phyloP scores from a whole-genome alignment of 2,329 filamentous ascomycete species.

The Escovopsis weberi region DNA sequence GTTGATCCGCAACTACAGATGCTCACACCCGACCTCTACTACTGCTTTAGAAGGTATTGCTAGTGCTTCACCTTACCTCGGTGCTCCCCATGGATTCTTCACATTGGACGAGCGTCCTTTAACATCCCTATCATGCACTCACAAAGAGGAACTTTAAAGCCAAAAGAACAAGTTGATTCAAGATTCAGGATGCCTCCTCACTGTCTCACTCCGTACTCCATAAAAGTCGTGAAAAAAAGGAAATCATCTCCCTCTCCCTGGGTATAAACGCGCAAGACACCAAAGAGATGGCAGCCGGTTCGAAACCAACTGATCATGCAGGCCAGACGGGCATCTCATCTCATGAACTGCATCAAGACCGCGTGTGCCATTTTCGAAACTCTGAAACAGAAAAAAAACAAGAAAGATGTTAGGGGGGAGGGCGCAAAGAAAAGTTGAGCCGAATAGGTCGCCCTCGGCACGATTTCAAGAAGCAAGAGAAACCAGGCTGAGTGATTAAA shows the following conservation, averaged over 20 bases:
- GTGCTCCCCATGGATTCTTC: not conserved
- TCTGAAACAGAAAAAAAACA: too few species aligned
- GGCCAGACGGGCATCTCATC: constrained; percentile 2
- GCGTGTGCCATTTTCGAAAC: not conserved
- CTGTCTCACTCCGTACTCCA: not conserved
- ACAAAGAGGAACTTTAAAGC: not conserved
- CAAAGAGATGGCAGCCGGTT: constrained; percentile 3
- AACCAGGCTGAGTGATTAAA: too few species aligned
- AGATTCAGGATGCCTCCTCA: not conserved
- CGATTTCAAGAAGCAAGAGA: too few species aligned
- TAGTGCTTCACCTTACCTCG: not conserved
- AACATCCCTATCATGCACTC: not conserved
- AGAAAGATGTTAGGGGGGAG: too few species aligned
- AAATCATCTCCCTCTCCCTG: constrained; percentile 3
- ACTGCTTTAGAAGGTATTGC: too few species aligned
- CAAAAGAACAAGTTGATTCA: not conserved
- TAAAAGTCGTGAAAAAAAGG: too few species aligned
- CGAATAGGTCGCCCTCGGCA: too few species aligned
- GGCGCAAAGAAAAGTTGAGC: too few species aligned
- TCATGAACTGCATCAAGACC: constrained; percentile 6
- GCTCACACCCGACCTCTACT: too few species aligned
- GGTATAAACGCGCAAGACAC: constrained; percentile 6
- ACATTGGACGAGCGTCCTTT: not conserved
- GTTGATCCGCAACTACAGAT: too few species aligned
- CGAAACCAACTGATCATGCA: not conserved